phyloP scores from a whole-genome alignment of 192 early-diverging fungal species.

The Backusella liffmaniae region DNA sequence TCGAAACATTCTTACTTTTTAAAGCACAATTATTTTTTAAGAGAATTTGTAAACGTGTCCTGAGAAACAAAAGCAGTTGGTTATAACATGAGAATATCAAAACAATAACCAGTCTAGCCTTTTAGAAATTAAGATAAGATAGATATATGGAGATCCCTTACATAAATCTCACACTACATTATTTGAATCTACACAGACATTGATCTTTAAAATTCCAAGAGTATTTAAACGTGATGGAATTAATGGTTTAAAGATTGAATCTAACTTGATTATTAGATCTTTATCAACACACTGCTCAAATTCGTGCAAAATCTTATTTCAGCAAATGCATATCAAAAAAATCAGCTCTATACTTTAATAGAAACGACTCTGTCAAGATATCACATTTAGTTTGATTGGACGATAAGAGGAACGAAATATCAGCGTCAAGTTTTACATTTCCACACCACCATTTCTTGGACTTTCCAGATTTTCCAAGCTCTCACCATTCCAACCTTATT shows the following conservation, averaged over 20 bases:
- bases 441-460: background rate
- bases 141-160: background rate
- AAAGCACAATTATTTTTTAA: background rate
- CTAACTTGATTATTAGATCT: background rate
- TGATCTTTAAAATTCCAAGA: background rate
- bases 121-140: background rate
- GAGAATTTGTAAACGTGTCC: background rate
- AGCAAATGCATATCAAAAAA: background rate
- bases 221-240: background rate
- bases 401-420: background rate
- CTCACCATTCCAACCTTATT: background rate
- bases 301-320: background rate
- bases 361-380: background rate
- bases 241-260: background rate
- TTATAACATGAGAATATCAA: background rate
- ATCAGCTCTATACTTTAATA: background rate
- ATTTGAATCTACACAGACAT: background rate
- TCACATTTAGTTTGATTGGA: background rate
- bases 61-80: background rate
- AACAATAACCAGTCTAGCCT: background rate
- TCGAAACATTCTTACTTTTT: background rate
- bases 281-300: background rate
- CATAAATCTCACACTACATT: background rate
- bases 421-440: background rate
- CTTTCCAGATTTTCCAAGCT: background rate